phyloP scores from a whole-genome alignment of 768 basidiomycete genomes.

The Epithele typhae region DNA sequence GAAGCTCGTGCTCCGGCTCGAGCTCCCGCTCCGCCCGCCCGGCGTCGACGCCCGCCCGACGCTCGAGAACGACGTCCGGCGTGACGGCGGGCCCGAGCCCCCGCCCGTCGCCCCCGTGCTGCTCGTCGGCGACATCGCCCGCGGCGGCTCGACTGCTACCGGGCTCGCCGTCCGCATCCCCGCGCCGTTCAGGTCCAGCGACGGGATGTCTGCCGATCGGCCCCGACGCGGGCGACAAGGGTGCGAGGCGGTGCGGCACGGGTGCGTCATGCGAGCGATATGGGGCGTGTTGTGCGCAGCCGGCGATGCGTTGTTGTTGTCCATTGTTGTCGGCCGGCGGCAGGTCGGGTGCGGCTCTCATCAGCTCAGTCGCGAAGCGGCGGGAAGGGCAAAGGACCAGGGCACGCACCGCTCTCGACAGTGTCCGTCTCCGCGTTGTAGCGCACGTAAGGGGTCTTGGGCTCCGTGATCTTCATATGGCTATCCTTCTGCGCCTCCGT shows the following conservation, averaged over 20 bases:
- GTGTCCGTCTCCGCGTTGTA: slow-evolving; percentile 86
- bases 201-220: slow-evolving; percentile 67
- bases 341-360: too few relatives aligned
- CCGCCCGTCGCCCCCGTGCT: slow-evolving; percentile 44
- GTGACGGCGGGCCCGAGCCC: slow-evolving; percentile 65
- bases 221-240: not conserved
- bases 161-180: slow-evolving; percentile 35
- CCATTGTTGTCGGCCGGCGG: too few relatives aligned
- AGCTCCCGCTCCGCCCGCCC: slow-evolving; percentile 58
- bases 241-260: not conserved
- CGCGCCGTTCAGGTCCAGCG: slow-evolving; percentile 57
- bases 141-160: slow-evolving; percentile 29
- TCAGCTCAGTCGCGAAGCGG: too few relatives aligned
- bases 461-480: slow-evolving; percentile 97
- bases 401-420: slow-evolving; percentile 72
- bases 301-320: too few relatives aligned
- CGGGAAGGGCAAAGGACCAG: not conserved
- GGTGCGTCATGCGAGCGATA: not conserved
- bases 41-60: slow-evolving; percentile 44
- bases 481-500: slow-evolving; percentile 95
- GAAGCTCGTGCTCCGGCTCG: slow-evolving; percentile 81
- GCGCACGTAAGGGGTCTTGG: slow-evolving; percentile 94
- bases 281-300: too few relatives aligned
- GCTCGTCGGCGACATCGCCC: slow-evolving; percentile 38
- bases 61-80: slow-evolving; percentile 72